Base-by-base conservation (phyloP, 805 yeast genomes). In the Wickerhamomyces bovis region DNA sequence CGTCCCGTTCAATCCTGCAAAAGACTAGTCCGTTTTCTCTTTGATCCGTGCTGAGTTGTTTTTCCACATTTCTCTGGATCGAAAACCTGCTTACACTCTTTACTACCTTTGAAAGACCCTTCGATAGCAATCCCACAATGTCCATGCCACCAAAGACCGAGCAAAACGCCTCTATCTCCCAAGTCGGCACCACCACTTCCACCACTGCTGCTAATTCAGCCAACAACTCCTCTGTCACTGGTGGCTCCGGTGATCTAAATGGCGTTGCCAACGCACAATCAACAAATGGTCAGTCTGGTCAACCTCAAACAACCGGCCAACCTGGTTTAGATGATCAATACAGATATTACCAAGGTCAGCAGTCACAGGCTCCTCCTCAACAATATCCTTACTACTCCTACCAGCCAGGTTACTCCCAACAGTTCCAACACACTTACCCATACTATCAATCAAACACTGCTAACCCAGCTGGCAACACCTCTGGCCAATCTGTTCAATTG, bases 161-260 rank as follows among this genome's bases (percentile, higher is more conserved):
- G 31, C 31, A 28, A 28, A 28, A 28, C 31, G 31, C 31, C n/a
- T 13, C 31, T 7, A 16, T 33, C 20, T 18, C 36, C 4, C 36
- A n/a, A 16, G 36, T 33, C 10, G 36, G 20, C 20, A 16, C 36
- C 16, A 15, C 35, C 15, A 20, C 36, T 33, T 33, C 36, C 16
- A 15, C 35, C 15, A 20, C 36, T 33, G 47, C 48, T 30, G 25
- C 39, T 18, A 25, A 18, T 22, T 15, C 31, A 9, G 18, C 36
- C 36, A 33, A 33, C 60, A 56, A 40, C 61, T 56, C 43, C 64
- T 58, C 45, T 64, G 51, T 42, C 55, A 49, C 30, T 54, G 60
- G 9, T 55, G 60, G 9, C 55, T 59, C 53, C 62, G 62, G 15
- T 21, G 45, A 11, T 23, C 21, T 10, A 20, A 47, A 18, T 35